Evolutionary conservation across 2,329 filamentous ascomycete species (phyloP).

Genomic region (Camptophora hylomeconis): DNA sequence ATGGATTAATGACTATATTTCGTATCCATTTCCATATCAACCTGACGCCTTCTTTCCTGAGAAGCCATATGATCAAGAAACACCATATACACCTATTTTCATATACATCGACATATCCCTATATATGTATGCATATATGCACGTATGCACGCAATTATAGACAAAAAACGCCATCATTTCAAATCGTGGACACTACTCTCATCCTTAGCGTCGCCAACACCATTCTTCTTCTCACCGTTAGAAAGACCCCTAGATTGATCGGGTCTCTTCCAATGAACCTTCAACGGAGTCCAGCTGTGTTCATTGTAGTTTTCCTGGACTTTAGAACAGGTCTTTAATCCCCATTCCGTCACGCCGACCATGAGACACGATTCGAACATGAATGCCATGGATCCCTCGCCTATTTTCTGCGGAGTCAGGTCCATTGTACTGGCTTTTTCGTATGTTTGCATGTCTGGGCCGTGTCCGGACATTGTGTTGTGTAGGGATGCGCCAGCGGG

Average conservation of each 20-base stretch:
- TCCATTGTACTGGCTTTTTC: slow-evolving; percentile 41
- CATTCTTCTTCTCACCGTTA: slow-evolving; percentile 11
- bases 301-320: slow-evolving; percentile 62
- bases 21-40: too few species aligned
- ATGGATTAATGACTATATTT: too few species aligned
- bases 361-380: slow-evolving; percentile 56
- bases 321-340: slow-evolving; percentile 55
- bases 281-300: slow-evolving; percentile 64
- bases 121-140: too few species aligned
- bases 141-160: too few species aligned
- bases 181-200: slow-evolving; percentile 12
- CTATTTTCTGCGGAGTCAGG: slow-evolving; percentile 42
- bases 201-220: slow-evolving; percentile 12
- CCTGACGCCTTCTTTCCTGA: too few species aligned
- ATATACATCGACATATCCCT: too few species aligned
- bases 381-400: slow-evolving; percentile 49
- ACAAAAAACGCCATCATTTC: slow-evolving; percentile 3
- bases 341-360: slow-evolving; percentile 63
- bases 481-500: slow-evolving; percentile 52
- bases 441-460: slow-evolving; percentile 43
- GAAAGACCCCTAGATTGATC: slow-evolving; percentile 27
- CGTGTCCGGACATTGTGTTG: slow-evolving; percentile 60
- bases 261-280: slow-evolving; percentile 47
- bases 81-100: too few species aligned
- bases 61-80: too few species aligned